These are phyloP conservation scores for Piper longum DNA, from an alignment of 164 flowering plant genomes.

Conservation along the genomic window DNA sequence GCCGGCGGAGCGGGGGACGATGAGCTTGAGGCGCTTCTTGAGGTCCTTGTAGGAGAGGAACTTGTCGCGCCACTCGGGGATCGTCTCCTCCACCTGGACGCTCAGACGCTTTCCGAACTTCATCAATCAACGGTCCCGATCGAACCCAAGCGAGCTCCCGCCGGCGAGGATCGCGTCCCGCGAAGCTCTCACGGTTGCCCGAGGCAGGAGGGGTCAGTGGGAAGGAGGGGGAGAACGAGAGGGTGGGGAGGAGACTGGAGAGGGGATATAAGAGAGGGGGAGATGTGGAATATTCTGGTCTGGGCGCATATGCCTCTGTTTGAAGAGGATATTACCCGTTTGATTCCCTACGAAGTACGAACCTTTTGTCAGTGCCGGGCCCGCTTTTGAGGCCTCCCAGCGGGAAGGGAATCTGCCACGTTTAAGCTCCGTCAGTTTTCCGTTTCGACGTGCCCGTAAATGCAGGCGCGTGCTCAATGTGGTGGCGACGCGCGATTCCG, in stretches of 20 bases:
- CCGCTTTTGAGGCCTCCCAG: no score
- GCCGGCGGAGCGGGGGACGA: conserved; percentile 18
- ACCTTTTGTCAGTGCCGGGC: no score
- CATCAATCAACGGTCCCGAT: conserved; percentile 18
- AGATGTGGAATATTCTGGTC: conserved; percentile 2
- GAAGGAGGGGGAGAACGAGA: neutral
- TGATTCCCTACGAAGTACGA: conserved; percentile 35
- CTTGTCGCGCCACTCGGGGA: conserved; percentile 94
- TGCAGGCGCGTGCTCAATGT: no score
- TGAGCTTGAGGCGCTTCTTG: conserved; percentile 56
- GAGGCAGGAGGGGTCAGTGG: conserved; percentile 1
- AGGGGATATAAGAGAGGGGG: conserved; percentile 27
- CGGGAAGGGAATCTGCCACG: no score
- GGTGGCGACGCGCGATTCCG: no score
- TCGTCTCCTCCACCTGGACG: conserved; percentile 77
- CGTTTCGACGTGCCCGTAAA: no score
- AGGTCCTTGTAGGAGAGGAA: conserved; percentile 80
- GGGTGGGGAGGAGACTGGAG: conserved; percentile 1
- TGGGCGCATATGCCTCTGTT: conserved; percentile 15
- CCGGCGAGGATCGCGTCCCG: no score
- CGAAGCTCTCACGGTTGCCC: neutral
- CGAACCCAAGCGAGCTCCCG: neutral
- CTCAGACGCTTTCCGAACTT: conserved; percentile 89
- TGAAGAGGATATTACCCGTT: conserved; percentile 20
- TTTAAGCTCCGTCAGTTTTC: no score